Evolutionary conservation across 2,329 filamentous ascomycete genomes (phyloP).

Genomic region (Venturia aucupariae): DNA sequence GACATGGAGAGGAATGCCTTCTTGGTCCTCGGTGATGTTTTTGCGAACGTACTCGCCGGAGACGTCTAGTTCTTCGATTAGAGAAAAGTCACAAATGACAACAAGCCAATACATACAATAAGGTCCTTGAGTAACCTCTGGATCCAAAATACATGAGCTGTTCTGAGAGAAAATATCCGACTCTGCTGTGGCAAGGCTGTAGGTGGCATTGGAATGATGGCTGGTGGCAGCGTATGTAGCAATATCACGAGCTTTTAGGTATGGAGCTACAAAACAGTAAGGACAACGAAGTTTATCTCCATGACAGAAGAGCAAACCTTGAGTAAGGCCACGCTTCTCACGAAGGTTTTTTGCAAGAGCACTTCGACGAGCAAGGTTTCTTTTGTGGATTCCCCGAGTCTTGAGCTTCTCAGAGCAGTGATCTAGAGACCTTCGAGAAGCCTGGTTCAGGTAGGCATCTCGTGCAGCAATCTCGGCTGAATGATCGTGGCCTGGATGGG

Average conservation of each 20-base stretch:
- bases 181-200: slow-evolving; percentile 21
- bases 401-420: slow-evolving; percentile 33
- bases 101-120: slow-evolving; percentile 22
- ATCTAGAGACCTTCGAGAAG: slow-evolving; percentile 30
- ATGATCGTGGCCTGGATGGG: slow-evolving; percentile 33
- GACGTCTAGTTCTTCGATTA: slow-evolving; percentile 28
- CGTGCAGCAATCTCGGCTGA: slow-evolving; percentile 28
- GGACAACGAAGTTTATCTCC: background rate
- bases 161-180: slow-evolving; percentile 24
- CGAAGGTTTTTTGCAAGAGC: slow-evolving; percentile 32
- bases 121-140: slow-evolving; percentile 26
- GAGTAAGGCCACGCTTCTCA: slow-evolving; percentile 24
- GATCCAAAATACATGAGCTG: slow-evolving; percentile 27
- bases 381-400: slow-evolving; percentile 31
- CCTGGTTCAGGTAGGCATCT: slow-evolving; percentile 26
- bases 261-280: slow-evolving; percentile 15
- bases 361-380: slow-evolving; percentile 34
- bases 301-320: background rate
- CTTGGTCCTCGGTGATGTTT: slow-evolving; percentile 39
- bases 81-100: background rate
- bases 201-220: slow-evolving; percentile 24
- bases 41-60: slow-evolving; percentile 42
- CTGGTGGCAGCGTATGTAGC: slow-evolving; percentile 16
- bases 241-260: slow-evolving; percentile 17
- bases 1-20: slow-evolving; percentile 40